These are phyloP conservation scores for Amanita exitialis DNA, from an alignment of 768 basidiomycete species.

Conservation along the genomic window DNA sequence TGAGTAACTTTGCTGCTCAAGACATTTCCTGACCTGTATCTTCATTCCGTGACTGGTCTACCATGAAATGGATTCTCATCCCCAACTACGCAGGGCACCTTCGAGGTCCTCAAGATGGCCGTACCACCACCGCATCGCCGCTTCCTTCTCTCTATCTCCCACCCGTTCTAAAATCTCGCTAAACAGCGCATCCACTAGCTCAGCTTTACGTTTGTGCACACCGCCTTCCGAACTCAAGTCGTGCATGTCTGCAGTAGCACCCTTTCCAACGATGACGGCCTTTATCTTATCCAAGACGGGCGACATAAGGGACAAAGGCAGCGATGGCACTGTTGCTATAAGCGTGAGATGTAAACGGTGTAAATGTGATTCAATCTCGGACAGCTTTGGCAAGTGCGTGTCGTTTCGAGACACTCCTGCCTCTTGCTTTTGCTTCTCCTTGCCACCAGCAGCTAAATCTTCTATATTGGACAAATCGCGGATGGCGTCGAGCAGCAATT, in stretches of 20 bases:
- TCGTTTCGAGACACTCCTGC: neutral
- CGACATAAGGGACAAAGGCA: conserved; percentile 48
- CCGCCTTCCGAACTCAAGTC: conserved; percentile 6
- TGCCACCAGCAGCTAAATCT: conserved; percentile 14
- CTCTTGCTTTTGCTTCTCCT: conserved; percentile 12
- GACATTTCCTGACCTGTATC: too few relatives aligned
- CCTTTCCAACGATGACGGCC: conserved; percentile 16
- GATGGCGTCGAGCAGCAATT: conserved; percentile 41
- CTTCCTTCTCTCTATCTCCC: conserved; percentile 62
- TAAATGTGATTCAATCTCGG: conserved; percentile 9
- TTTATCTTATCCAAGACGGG: conserved; percentile 42
- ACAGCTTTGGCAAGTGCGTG: neutral
- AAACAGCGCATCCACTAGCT: conserved; percentile 50
- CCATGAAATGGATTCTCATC: neutral
- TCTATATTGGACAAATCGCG: conserved; percentile 16
- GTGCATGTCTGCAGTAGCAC: neutral
- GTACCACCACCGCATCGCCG: conserved; percentile 68
- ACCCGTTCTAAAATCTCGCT: conserved; percentile 53
- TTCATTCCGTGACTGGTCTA: too few relatives aligned
- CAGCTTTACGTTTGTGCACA: conserved; percentile 21
- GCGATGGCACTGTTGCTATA: conserved; percentile 53
- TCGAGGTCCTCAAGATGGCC: conserved; percentile 19
- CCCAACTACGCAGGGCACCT: neutral
- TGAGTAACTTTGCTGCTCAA: too few relatives aligned
- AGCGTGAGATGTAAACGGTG: conserved; percentile 59